A percentile compares a stretch with the other conserved stretches of the same genome.
Conservation (phyloP, 352 stramenopile genomes). For the Globisporangium spiculum region DNA sequence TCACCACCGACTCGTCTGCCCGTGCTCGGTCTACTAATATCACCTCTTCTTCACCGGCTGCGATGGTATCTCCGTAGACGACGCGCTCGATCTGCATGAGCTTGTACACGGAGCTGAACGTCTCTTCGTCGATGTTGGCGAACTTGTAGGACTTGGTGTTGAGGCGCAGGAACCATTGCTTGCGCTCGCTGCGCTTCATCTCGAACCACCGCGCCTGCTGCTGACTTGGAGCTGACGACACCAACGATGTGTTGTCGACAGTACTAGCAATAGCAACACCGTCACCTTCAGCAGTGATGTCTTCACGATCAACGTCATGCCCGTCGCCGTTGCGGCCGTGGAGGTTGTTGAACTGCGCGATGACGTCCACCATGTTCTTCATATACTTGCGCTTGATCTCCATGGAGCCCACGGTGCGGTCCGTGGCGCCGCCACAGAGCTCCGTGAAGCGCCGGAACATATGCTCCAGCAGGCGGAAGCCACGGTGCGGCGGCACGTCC, state of each 20-base stretch:
- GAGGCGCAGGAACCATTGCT: constrained; percentile 5
- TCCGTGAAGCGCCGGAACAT: constrained; percentile 13
- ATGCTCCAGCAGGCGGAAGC: constrained; percentile 13
- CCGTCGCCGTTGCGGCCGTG: not conserved
- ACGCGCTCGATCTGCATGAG: constrained; percentile 7
- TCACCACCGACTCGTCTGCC: too few species aligned
- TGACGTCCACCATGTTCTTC: constrained; percentile 16
- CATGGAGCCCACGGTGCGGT: constrained; percentile 10
- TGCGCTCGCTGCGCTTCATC: constrained; percentile 9
- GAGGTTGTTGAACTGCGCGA: constrained; percentile 1
- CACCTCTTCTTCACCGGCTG: not conserved
- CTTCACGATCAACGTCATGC: not conserved
- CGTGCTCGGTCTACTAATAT: not conserved
- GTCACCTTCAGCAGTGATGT: not conserved
- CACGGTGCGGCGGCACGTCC: constrained; percentile 1
- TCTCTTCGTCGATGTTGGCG: constrained; percentile 13
- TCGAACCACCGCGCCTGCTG: constrained; percentile 4
- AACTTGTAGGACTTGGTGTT: constrained; percentile 14
- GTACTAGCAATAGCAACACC: not conserved
- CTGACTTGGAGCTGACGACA: not conserved
- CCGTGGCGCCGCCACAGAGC: not conserved
- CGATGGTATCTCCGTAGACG: too few species aligned
- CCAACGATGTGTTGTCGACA: not conserved
- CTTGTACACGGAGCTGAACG: constrained; percentile 4
- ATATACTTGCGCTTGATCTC: constrained; percentile 19